Evolutionary conservation across 2,329 filamentous ascomycete genomes (phyloP).

Genomic region (Diaporthe capsici): DNA sequence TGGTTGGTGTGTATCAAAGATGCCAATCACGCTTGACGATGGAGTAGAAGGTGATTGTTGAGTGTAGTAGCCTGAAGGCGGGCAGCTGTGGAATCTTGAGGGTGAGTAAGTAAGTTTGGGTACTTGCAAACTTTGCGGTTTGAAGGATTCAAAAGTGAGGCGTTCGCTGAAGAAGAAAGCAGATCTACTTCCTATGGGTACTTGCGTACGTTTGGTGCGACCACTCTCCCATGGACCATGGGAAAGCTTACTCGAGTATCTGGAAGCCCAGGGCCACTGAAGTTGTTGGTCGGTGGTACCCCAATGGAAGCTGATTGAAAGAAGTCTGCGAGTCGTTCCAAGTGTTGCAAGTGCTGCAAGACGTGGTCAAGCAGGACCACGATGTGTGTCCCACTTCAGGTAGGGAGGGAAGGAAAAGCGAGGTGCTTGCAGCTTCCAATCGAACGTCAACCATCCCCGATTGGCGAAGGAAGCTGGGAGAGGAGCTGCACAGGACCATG

Average conservation of each 20-base stretch:
- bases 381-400: neutral
- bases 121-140: neutral
- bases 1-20: neutral
- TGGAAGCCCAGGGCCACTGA: neutral
- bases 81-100: neutral
- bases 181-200: neutral
- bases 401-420: neutral
- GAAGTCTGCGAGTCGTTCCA: too few species aligned
- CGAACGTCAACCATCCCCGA: neutral
- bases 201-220: neutral
- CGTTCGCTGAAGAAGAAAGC: too few species aligned
- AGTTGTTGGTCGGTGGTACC: neutral
- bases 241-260: too few species aligned
- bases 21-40: neutral
- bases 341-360: neutral
- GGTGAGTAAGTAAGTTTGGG: neutral
- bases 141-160: neutral
- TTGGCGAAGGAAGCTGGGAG: neutral
- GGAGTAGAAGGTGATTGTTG: neutral
- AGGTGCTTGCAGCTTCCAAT: neutral
- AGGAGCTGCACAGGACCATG: too few species aligned
- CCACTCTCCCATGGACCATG: neutral
- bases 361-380: neutral
- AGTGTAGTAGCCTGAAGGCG: neutral
- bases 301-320: neutral